phyloP scores from a whole-genome alignment of 768 basidiomycete species.

The Mycena polygramma region DNA sequence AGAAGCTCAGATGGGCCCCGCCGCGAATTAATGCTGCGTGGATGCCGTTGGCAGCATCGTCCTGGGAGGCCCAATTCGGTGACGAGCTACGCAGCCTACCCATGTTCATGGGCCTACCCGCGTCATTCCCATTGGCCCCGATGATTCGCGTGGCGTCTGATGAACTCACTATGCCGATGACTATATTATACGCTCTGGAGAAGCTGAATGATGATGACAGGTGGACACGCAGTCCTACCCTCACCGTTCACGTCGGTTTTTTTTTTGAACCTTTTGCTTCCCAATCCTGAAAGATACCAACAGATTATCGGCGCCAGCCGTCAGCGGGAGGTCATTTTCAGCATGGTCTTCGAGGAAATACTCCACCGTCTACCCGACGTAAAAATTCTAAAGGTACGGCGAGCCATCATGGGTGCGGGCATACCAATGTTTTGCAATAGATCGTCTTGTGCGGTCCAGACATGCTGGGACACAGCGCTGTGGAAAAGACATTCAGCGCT shows the following conservation, averaged over 20 bases:
- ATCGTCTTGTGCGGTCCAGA: slow-evolving; percentile 41
- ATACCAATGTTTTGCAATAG: slow-evolving; percentile 17
- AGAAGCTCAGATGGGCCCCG: slow-evolving; percentile 47
- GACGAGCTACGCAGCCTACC: slow-evolving; percentile 34
- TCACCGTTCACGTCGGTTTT: slow-evolving; percentile 48
- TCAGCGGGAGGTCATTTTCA: slow-evolving; percentile 27
- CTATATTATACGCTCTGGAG: slow-evolving; percentile 50
- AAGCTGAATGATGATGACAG: slow-evolving; percentile 42
- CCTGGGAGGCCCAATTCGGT: slow-evolving; percentile 47
- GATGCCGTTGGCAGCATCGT: slow-evolving; percentile 41
- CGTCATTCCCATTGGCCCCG: slow-evolving; percentile 21
- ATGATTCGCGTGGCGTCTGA: slow-evolving; percentile 47
- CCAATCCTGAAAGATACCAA: background rate
- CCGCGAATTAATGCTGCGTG: slow-evolving; percentile 43
- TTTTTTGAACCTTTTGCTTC: background rate
- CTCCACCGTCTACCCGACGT: slow-evolving; percentile 43
- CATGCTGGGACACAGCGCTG: slow-evolving; percentile 17
- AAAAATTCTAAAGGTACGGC: slow-evolving; percentile 38
- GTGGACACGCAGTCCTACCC: slow-evolving; percentile 48
- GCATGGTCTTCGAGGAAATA: slow-evolving; percentile 40
- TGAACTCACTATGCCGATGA: slow-evolving; percentile 48
- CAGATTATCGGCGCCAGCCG: slow-evolving; percentile 42
- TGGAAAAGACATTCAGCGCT: background rate
- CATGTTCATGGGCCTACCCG: slow-evolving; percentile 18
- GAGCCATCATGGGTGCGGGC: background rate